Percentiles rank a stretch among this genome's conserved stretches.
phyloP scores from a whole-genome alignment of 1,139 yeast genomes.

The Geotrichum klebahnii region DNA sequence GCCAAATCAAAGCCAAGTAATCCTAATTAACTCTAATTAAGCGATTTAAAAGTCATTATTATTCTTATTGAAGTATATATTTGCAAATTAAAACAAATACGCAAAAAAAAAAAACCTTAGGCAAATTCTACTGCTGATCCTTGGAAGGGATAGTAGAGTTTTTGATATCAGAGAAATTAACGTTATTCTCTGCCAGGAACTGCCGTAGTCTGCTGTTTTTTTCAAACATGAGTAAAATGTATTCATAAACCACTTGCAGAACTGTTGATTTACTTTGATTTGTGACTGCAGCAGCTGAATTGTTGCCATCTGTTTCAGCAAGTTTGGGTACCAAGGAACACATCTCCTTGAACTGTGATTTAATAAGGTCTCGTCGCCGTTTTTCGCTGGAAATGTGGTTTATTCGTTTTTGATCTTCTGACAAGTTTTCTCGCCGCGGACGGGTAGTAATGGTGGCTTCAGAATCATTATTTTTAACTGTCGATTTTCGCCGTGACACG shows the following conservation, averaged over 20 bases:
- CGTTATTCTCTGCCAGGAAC: conserved; percentile 1
- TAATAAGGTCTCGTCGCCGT: conserved; percentile 66
- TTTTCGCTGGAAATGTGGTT: conserved; percentile 77
- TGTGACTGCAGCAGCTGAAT: not conserved
- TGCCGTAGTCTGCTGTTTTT: conserved; percentile 21
- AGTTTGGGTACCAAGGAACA: conserved; percentile 40
- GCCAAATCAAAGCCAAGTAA: not conserved
- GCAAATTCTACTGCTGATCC: not conserved
- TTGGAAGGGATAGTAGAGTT: conserved; percentile 14
- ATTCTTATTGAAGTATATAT: not conserved
- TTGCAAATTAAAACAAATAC: no score
- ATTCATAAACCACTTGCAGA: conserved; percentile 37
- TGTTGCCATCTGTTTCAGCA: conserved; percentile 21
- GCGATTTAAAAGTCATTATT: not conserved
- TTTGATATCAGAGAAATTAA: conserved; percentile 12
- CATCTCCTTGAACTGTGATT: conserved; percentile 42
- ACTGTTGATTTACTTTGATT: conserved; percentile 39
- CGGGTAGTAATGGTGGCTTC: not conserved
- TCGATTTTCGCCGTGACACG: conserved; percentile 4
- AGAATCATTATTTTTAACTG: not conserved
- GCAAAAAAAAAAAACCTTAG: no score
- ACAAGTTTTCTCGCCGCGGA: conserved; percentile 45
- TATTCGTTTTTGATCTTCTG: conserved; percentile 63
- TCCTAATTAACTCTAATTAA: not conserved
- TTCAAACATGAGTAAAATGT: conserved; percentile 32